A percentile compares a stretch with the other conserved stretches of the same genome.
phyloP scores from a whole-genome alignment of 768 basidiomycete genomes.

The Tremella fuciformis region DNA sequence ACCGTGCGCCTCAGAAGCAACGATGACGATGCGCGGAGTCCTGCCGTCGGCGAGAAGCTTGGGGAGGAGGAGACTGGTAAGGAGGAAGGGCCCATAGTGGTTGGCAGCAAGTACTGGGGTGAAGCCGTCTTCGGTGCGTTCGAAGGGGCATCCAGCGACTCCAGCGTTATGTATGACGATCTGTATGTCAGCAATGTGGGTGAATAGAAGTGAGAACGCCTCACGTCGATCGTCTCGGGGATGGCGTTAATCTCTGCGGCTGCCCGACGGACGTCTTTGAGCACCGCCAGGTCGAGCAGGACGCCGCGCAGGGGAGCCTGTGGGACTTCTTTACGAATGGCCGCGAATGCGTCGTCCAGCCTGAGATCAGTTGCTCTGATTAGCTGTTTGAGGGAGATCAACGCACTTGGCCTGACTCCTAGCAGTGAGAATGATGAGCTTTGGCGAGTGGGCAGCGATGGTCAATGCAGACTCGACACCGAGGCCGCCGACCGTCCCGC shows the following conservation, averaged over 20 bases:
- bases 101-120: constrained; percentile 8
- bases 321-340: constrained; percentile 9
- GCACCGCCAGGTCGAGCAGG: constrained; percentile 11
- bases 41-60: constrained; percentile 3
- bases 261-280: constrained; percentile 13
- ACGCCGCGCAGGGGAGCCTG: constrained; percentile 13
- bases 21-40: constrained; percentile 18
- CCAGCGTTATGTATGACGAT: constrained; percentile 16
- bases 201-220: too few relatives aligned
- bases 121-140: constrained; percentile 12
- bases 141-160: constrained; percentile 7
- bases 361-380: neutral
- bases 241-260: constrained; percentile 12
- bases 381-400: neutral
- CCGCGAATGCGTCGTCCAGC: constrained; percentile 14
- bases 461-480: constrained; percentile 18
- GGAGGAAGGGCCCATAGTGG: constrained; percentile 22
- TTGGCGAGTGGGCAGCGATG: constrained; percentile 14
- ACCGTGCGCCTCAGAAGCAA: constrained; percentile 13
- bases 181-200: too few relatives aligned
- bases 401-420: constrained; percentile 17
- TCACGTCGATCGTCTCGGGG: constrained; percentile 18
- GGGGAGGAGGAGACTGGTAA: constrained; percentile 20
- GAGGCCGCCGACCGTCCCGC: constrained; percentile 18
- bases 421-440: constrained; percentile 17